phyloP scores from a whole-genome alignment of 108 stramenopile species.

The Nitzschia palea region DNA sequence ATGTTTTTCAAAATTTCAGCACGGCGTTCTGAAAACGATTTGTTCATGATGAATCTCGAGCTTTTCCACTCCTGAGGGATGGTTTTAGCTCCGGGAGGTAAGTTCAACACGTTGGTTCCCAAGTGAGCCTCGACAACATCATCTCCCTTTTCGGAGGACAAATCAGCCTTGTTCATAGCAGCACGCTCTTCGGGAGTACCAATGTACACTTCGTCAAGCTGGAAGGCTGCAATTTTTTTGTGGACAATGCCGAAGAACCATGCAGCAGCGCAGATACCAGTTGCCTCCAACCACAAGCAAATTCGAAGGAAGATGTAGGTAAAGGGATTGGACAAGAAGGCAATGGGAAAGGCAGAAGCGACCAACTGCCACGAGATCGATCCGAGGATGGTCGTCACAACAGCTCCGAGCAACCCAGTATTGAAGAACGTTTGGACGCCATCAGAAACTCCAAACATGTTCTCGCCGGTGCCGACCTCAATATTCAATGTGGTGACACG shows the following conservation, averaged over 20 bases:
- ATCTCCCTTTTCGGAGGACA: constrained; percentile 22
- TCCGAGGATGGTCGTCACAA: constrained; percentile 73
- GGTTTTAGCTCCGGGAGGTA: constrained; percentile 13
- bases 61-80: constrained; percentile 13
- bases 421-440: constrained; percentile 61
- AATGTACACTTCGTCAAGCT: constrained; percentile 63
- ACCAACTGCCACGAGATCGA: constrained; percentile 69
- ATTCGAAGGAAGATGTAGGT: constrained; percentile 50
- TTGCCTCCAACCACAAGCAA: constrained; percentile 53
- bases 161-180: constrained; percentile 30
- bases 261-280: constrained; percentile 63
- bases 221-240: constrained; percentile 48
- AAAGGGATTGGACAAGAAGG: constrained; percentile 60
- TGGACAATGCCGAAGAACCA: constrained; percentile 59
- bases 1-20: constrained; percentile 36
- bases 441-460: constrained; percentile 65
- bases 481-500: constrained; percentile 60
- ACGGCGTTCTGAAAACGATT: constrained; percentile 28
- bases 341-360: constrained; percentile 63
- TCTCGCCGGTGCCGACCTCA: constrained; percentile 29
- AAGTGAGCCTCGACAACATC: constrained; percentile 3
- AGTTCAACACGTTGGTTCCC: constrained; percentile 28
- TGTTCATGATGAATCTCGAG: neutral
- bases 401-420: constrained; percentile 62
- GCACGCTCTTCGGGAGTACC: constrained; percentile 64